A percentile compares a stretch with the other conserved stretches of the same genome.
phyloP scores from a whole-genome alignment of 768 basidiomycete species.

The Termitomyces sp. region DNA sequence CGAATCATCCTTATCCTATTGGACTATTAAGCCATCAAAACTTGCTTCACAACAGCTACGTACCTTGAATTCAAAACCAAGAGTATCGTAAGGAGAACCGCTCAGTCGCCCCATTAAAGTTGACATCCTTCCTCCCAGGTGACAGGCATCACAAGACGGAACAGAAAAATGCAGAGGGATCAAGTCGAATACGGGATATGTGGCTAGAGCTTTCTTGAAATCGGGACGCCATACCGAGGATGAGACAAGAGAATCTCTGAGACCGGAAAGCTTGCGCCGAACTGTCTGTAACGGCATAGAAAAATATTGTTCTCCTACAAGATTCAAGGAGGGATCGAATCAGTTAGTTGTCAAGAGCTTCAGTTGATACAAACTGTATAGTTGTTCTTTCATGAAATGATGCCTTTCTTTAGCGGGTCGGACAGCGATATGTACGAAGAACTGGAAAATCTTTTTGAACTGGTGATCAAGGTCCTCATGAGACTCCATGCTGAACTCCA shows the following conservation, averaged over 20 bases:
- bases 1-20: constrained; percentile 4
- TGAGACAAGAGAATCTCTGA: constrained; percentile 70
- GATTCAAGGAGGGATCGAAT: background rate
- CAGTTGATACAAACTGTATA: constrained; percentile 36
- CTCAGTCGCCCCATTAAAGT: constrained; percentile 54
- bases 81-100: constrained; percentile 65
- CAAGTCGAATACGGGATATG: constrained; percentile 59
- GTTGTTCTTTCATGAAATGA: constrained; percentile 45
- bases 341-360: background rate
- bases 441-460: constrained; percentile 85
- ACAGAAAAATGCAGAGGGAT: constrained; percentile 46
- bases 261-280: constrained; percentile 64
- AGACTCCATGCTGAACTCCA: constrained; percentile 74
- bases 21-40: background rate
- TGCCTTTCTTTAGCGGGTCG: constrained; percentile 44
- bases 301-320: constrained; percentile 62
- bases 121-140: constrained; percentile 64
- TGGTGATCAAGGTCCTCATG: constrained; percentile 73
- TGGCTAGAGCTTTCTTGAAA: constrained; percentile 61
- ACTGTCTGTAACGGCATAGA: constrained; percentile 58
- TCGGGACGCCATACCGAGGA: constrained; percentile 80
- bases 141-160: constrained; percentile 78
- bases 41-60: constrained; percentile 1
- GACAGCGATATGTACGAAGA: constrained; percentile 79
- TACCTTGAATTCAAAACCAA: constrained; percentile 50